Evolutionary conservation across 1,284 basidiomycete genomes (phyloP).

Genomic region (Ceratobasidium sp.): DNA sequence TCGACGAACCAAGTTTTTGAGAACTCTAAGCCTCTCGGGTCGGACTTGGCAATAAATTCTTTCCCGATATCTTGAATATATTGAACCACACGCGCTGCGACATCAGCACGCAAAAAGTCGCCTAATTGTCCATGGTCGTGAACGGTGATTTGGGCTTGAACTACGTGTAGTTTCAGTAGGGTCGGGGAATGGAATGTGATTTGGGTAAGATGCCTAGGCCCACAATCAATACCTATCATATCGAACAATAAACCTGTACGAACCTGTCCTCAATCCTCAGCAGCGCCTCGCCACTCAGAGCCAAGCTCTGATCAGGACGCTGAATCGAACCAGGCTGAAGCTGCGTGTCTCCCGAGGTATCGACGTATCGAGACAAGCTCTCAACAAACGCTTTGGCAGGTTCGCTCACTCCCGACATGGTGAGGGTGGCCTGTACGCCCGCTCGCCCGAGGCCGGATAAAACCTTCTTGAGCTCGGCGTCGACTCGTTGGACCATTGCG

Average conservation of each 20-base stretch:
- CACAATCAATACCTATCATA: constrained; percentile 8
- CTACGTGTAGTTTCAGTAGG: constrained; percentile 74
- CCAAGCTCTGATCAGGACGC: constrained; percentile 52
- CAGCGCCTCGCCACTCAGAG: constrained; percentile 75
- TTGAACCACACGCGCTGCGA: constrained; percentile 35
- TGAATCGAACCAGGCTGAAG: constrained; percentile 23
- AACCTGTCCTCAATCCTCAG: constrained; percentile 76
- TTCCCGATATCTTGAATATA: constrained; percentile 37
- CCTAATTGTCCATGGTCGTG: constrained; percentile 42
- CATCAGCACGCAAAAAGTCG: constrained; percentile 37
- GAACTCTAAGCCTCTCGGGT: constrained; percentile 4
- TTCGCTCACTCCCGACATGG: constrained; percentile 75
- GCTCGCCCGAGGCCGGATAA: constrained; percentile 64
- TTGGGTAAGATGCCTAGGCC: constrained; percentile 72
- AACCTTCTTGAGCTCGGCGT: constrained; percentile 68
- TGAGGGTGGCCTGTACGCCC: constrained; percentile 70
- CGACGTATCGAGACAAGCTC: constrained; percentile 56
- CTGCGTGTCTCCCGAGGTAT: constrained; percentile 12
- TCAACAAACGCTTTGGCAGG: constrained; percentile 70
- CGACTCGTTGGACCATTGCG: constrained; percentile 74
- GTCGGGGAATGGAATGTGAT: constrained; percentile 81
- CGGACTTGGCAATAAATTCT: neutral
- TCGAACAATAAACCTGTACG: constrained; percentile 46
- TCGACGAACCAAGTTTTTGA: constrained; percentile 37
- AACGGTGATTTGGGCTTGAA: constrained; percentile 78